Percentiles rank a stretch among this genome's conserved stretches.
Conservation (phyloP, 2,329 filamentous ascomycete species). For the Botrytis porri region DNA sequence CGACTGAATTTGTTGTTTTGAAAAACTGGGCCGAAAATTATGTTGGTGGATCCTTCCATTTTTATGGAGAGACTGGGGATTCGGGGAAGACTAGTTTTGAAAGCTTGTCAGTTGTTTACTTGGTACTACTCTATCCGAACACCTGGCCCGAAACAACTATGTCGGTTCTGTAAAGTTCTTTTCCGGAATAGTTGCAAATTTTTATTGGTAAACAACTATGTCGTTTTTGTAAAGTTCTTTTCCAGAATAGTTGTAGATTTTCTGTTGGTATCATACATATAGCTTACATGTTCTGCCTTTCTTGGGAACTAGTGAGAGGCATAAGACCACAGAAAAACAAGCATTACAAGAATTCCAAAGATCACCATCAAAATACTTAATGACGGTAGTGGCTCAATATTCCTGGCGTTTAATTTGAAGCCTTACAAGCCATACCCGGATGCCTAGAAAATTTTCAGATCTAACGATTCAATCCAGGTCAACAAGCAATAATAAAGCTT, state of each 20-base stretch:
- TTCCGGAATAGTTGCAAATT: not conserved
- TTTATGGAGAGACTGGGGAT: conserved; percentile 7
- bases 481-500: conserved; percentile 3
- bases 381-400: not conserved
- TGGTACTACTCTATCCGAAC: conserved; percentile 3
- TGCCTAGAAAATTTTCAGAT: not conserved
- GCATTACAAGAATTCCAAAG: not conserved
- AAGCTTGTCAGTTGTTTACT: not conserved
- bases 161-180: not conserved
- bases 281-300: not conserved
- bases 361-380: not conserved
- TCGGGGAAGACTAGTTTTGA: conserved; percentile 2
- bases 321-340: not conserved
- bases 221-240: not conserved
- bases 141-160: not conserved
- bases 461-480: not conserved
- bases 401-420: conserved; percentile 4
- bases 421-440: conserved; percentile 3
- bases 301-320: not conserved
- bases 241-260: not conserved
- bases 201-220: not conserved
- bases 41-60: conserved; percentile 8
- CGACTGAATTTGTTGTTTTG: conserved; percentile 2
- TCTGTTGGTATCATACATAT: not conserved
- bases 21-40: conserved; percentile 5